Conservation (phyloP, 2,329 filamentous ascomycete species). For the Biscogniauxia marginata region DNA sequence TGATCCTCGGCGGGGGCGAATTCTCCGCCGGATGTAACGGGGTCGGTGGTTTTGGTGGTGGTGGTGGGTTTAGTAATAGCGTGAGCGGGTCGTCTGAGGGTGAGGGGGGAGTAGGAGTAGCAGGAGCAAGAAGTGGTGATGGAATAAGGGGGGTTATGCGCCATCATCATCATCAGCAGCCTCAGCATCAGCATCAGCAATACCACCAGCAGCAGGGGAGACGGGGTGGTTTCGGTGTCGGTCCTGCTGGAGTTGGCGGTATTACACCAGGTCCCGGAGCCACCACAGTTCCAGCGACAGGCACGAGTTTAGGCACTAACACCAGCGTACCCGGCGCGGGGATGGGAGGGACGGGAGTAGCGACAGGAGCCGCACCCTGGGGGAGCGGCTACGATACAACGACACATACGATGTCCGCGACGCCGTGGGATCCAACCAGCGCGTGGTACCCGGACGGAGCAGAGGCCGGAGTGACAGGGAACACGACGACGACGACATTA, state of each 20-base stretch:
- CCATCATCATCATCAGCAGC: slow-evolving; percentile 7
- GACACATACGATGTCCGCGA: neutral
- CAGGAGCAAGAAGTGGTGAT: neutral
- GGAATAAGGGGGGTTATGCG: neutral
- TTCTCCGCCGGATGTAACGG: no score
- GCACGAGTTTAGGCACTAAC: no score
- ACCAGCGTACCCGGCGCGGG: neutral
- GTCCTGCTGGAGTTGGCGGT: neutral
- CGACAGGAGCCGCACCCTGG: neutral
- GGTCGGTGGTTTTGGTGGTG: neutral
- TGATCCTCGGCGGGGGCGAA: slow-evolving; percentile 11
- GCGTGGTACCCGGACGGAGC: no score
- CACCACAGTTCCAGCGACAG: neutral
- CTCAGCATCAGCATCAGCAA: slow-evolving; percentile 6
- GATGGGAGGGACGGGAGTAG: neutral
- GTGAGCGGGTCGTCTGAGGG: no score
- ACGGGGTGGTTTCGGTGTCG: neutral
- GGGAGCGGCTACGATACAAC: neutral
- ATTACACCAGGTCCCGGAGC: no score
- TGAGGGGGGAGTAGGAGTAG: no score
- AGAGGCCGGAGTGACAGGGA: no score
- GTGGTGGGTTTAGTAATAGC: neutral
- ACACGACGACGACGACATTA: no score
- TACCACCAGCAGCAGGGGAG: neutral
- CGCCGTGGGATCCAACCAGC: neutral